Conservation (phyloP, 805 yeast genomes). For the Scheffersomyces lignosus region DNA sequence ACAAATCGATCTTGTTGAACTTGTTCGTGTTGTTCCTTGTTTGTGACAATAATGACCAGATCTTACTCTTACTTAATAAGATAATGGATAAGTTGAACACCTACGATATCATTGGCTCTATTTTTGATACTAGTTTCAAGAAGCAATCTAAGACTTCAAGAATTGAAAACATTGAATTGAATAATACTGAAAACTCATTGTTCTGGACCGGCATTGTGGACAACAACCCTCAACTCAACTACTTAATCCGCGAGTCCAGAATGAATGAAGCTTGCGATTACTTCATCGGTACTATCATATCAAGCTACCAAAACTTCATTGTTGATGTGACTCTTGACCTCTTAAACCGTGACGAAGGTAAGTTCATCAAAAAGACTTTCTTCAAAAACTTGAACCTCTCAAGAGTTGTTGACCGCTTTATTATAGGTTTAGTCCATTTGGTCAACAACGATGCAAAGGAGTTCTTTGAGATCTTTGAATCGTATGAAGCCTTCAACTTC, state of each 20-base stretch:
- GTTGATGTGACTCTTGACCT: conserved; percentile 34
- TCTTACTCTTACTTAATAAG: conserved; percentile 22
- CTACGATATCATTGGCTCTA: conserved; percentile 22
- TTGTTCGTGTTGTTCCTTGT: conserved; percentile 31
- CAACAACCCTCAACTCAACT: conserved; percentile 16
- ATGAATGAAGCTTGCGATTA: conserved; percentile 29
- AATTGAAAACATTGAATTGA: conserved; percentile 13
- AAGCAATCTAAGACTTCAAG: conserved; percentile 9
- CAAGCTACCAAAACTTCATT: conserved; percentile 28
- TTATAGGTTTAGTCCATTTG: conserved; percentile 35
- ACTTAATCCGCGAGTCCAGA: conserved; percentile 15
- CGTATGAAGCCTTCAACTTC: conserved; percentile 19
- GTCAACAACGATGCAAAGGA: conserved; percentile 26
- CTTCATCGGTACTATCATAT: conserved; percentile 16
- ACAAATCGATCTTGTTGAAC: conserved; percentile 28
- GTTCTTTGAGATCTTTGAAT: conserved; percentile 22
- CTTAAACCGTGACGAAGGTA: conserved; percentile 32
- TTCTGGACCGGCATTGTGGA: conserved; percentile 30
- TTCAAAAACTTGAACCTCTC: conserved; percentile 14
- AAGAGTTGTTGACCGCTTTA: conserved; percentile 24
- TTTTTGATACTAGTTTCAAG: conserved; percentile 29
- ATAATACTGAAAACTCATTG: conserved; percentile 24
- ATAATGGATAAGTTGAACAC: conserved; percentile 23
- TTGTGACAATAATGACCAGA: conserved; percentile 31
- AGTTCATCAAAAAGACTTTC: conserved; percentile 43